Percentiles rank a stretch among this genome's conserved stretches.
These are phyloP conservation scores for Pythium grandisporangium DNA, from an alignment of 352 stramenopile species.

Conservation along the genomic window DNA sequence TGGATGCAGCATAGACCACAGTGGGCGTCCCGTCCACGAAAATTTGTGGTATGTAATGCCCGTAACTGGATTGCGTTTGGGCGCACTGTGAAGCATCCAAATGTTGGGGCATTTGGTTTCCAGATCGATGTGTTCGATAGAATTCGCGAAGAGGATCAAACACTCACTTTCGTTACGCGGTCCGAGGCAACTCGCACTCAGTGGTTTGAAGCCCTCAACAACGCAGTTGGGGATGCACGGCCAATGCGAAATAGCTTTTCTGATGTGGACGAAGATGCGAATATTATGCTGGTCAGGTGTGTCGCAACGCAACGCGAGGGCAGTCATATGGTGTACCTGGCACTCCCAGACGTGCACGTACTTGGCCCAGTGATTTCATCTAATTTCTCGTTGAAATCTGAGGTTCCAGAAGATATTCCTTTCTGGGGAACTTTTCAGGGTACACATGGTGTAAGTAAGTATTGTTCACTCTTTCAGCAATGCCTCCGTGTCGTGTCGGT, in stretches of 20 bases:
- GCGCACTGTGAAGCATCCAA: constrained; percentile 54
- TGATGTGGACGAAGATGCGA: constrained; percentile 50
- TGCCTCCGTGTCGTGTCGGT: constrained; percentile 48
- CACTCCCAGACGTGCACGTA: constrained; percentile 51
- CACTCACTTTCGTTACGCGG: constrained; percentile 63
- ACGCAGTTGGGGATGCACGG: constrained; percentile 30
- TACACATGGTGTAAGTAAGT: constrained; percentile 52
- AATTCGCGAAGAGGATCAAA: constrained; percentile 63
- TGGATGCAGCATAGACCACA: constrained; percentile 44
- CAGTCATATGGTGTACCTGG: constrained; percentile 26
- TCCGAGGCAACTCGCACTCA: constrained; percentile 37
- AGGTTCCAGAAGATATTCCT: constrained; percentile 69
- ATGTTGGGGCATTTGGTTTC: constrained; percentile 60
- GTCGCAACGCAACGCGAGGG: constrained; percentile 43
- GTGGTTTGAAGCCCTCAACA: constrained; percentile 59
- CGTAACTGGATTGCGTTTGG: constrained; percentile 74
- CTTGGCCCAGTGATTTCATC: constrained; percentile 41
- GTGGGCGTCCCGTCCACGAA: constrained; percentile 46
- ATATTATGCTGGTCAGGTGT: constrained; percentile 49
- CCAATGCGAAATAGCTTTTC: constrained; percentile 39
- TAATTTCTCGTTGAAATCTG: constrained; percentile 68
- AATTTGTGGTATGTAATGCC: constrained; percentile 62
- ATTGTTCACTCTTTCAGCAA: constrained; percentile 53
- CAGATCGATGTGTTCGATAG: constrained; percentile 72
- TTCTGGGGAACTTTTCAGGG: constrained; percentile 76